Evolutionary conservation across 75 land plant genomes (phyloP).

Genomic region (Ceratopteris richardii): DNA sequence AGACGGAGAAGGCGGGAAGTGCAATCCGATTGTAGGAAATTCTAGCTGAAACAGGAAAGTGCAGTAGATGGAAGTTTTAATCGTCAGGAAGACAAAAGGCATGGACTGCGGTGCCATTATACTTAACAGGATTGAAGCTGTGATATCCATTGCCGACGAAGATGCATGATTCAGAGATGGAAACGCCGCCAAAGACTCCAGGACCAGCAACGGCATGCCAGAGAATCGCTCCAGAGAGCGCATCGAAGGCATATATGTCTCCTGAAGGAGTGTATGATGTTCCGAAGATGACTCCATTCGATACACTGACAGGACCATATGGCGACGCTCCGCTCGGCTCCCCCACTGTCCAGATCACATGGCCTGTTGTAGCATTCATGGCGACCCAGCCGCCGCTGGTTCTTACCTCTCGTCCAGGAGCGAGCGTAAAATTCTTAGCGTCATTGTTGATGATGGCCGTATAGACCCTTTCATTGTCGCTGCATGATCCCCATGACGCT

Average conservation of each 20-base stretch:
- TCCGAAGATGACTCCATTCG: background rate
- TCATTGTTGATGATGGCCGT: slow-evolving; percentile 33
- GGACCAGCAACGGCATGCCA: background rate
- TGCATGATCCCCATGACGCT: slow-evolving; percentile 44
- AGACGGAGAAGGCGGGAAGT: no score
- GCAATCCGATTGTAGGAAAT: no score
- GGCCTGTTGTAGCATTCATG: background rate
- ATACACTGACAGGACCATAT: background rate
- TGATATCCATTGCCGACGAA: background rate
- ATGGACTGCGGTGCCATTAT: background rate
- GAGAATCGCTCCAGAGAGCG: background rate
- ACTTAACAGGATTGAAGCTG: no score
- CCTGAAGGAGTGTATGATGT: background rate
- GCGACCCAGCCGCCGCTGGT: background rate
- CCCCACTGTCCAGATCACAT: background rate
- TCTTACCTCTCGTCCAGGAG: background rate
- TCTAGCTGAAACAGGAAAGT: no score
- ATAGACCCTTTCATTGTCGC: slow-evolving; percentile 34
- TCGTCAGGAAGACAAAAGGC: slow-evolving; percentile 3
- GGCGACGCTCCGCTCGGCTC: background rate
- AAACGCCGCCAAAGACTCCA: background rate
- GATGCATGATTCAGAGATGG: background rate
- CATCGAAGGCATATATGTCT: background rate
- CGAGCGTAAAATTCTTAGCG: background rate
- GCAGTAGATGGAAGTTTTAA: no score